Evolutionary conservation across 345 rosid species (phyloP).

Genomic region (Hibiscus trionum): DNA sequence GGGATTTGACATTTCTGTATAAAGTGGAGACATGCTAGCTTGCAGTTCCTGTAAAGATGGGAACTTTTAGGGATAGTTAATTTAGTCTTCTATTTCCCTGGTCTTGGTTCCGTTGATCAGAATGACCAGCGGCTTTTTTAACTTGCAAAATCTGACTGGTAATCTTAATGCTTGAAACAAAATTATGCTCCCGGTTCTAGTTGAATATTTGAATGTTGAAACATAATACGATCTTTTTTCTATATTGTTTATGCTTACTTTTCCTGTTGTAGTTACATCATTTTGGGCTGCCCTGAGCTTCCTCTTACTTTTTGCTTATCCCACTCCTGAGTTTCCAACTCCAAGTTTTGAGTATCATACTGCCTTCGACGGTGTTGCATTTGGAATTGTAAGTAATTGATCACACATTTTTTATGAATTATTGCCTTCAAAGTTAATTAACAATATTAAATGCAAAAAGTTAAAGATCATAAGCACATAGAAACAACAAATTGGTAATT

Average conservation of each 20-base stretch:
- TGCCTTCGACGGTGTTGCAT: conserved; percentile 81
- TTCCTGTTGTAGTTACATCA: conserved; percentile 55
- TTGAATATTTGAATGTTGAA: not conserved
- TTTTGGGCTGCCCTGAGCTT: conserved; percentile 88
- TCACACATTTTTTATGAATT: not conserved
- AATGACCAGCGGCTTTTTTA: not conserved
- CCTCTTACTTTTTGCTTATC: conserved; percentile 90
- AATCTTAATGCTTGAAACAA: conserved; percentile 2
- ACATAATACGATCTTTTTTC: not conserved
- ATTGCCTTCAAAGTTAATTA: not conserved
- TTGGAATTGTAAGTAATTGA: conserved; percentile 74
- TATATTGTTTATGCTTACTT: not conserved
- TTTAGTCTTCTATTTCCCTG: not conserved
- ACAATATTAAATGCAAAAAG: not conserved
- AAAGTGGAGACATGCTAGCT: not conserved
- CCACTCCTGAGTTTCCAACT: conserved; percentile 85
- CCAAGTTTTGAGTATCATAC: conserved; percentile 95
- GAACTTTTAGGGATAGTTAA: conserved; percentile 12
- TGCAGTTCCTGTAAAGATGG: not conserved
- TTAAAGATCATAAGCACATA: not conserved
- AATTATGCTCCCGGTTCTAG: conserved; percentile 7
- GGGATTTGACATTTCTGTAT: not conserved
- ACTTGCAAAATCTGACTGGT: not conserved
- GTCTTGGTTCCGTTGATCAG: not conserved
- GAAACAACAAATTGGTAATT: not conserved